These are phyloP conservation scores for Cenchrus fungigraminus DNA, from an alignment of 176 grass and related monocot species.

Conservation along the genomic window DNA sequence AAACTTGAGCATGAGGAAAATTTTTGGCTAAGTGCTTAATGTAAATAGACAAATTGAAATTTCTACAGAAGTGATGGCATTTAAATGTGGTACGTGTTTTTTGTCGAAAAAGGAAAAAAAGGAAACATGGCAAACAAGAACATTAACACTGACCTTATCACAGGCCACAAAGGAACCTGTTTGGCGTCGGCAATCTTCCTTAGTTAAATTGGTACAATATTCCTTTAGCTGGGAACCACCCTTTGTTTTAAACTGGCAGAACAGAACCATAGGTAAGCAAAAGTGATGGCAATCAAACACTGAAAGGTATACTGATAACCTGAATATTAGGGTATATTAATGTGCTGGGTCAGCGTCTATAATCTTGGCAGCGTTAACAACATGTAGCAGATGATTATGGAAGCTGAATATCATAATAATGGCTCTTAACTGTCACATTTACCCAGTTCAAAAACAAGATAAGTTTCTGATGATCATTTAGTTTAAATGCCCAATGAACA, in stretches of 20 bases:
- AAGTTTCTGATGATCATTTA: neutral
- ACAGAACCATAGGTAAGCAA: conserved; percentile 25
- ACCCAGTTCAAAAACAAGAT: neutral
- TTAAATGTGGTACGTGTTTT: neutral
- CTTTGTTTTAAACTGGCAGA: conserved; percentile 92
- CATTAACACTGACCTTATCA: conserved; percentile 70
- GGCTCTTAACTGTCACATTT: neutral
- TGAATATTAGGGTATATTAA: conserved; percentile 7
- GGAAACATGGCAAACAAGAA: conserved; percentile 13
- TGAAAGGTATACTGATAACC: conserved; percentile 6
- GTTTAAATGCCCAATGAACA: neutral
- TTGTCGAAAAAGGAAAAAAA: neutral
- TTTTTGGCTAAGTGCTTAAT: neutral
- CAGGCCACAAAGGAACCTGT: conserved; percentile 86
- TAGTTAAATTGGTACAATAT: conserved; percentile 94
- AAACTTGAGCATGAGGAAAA: conserved; percentile 7
- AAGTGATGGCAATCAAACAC: conserved; percentile 28
- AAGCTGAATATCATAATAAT: neutral
- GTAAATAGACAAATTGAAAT: conserved; percentile 30
- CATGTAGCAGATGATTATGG: neutral
- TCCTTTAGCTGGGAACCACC: conserved; percentile 97
- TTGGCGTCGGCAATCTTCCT: conserved; percentile 93
- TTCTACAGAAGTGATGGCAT: conserved; percentile 11
- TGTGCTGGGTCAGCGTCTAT: neutral
- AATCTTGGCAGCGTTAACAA: neutral